Evolutionary conservation across 768 basidiomycete species (phyloP), one percentile per base, ranked within the genome.

Genomic region (Strobilomyces echinocephalus): DNA sequence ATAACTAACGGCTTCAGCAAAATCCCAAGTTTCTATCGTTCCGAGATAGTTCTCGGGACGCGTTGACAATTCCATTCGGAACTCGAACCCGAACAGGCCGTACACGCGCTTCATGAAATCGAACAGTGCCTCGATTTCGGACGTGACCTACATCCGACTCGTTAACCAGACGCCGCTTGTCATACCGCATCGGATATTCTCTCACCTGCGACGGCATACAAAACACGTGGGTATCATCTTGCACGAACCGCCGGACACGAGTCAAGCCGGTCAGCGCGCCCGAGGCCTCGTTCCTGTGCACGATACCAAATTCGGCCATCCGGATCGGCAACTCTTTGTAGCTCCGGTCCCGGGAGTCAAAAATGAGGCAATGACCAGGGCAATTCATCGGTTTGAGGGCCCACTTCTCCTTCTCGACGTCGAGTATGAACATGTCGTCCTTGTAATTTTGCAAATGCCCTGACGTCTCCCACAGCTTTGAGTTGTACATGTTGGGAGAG

Each of bases 321-420:
- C 97, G 85, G 60, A 99, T 85, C 8, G 97, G 97, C 14, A 98
- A 79, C 70, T 99, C 97, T 68, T 86, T 89, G 75, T 98, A 97
- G 56, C 84, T 87, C 57, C 97, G 84, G 69, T 97, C 95, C 53
- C 91, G 80, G 24, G 90, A 88, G 72, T 93, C 95, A 66, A 98
- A 99, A 61, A 99, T 91, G 46, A 98, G 71, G 70, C 91, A 94
- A 69, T 98, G 97, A 6, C 95, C 95, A 0, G 91, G 97, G 75
- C 97, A 98, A 72, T 99, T 99, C 97, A 99, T 99, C 18, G 97
- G 97, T 73, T 98, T 97, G 54, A 98, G 78, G 0, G 81, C 95
- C 83, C 92, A 99, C 65, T 82, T 82, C 73, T 97, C 94, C 74
- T 98, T 97, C 73, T 99, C 97, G 52, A 97, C 73, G 53, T 95